Percentiles rank a stretch among this genome's conserved stretches.
Evolutionary conservation across 2,329 filamentous ascomycete genomes (phyloP).

Genomic region (Ophiocordyceps australis): DNA sequence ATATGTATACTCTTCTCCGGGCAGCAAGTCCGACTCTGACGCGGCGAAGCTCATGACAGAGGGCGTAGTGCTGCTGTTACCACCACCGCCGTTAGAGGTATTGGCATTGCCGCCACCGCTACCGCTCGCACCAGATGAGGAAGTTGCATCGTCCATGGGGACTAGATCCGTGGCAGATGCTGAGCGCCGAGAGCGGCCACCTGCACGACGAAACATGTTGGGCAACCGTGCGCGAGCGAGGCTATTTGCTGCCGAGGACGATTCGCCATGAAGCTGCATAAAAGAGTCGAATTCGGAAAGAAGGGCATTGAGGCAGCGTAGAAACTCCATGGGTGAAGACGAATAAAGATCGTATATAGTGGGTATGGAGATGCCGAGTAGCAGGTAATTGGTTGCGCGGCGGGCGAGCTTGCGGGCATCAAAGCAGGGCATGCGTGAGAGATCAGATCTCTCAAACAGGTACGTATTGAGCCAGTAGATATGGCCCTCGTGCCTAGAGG

Average conservation of each 20-base stretch:
- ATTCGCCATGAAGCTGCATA: slow-evolving; percentile 69
- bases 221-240: slow-evolving; percentile 64
- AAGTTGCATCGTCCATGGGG: slow-evolving; percentile 12
- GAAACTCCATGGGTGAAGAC: slow-evolving; percentile 63
- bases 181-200: slow-evolving; percentile 37
- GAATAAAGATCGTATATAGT: slow-evolving; percentile 78
- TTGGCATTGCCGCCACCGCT: slow-evolving; percentile 12
- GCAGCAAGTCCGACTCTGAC: slow-evolving; percentile 47
- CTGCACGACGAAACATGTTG: slow-evolving; percentile 61
- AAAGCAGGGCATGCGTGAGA: slow-evolving; percentile 71
- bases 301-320: slow-evolving; percentile 70
- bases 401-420: slow-evolving; percentile 69
- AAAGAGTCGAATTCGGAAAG: slow-evolving; percentile 88
- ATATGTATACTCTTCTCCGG: slow-evolving; percentile 75
- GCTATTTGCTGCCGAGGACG: slow-evolving; percentile 38
- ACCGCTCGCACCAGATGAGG: slow-evolving; percentile 7
- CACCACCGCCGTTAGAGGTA: no score
- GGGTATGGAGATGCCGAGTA: slow-evolving; percentile 82
- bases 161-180: slow-evolving; percentile 25
- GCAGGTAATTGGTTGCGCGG: slow-evolving; percentile 82
- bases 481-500: slow-evolving; percentile 68
- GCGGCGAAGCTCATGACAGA: slow-evolving; percentile 38
- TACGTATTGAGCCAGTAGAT: slow-evolving; percentile 98
- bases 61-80: slow-evolving; percentile 12
- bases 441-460: slow-evolving; percentile 69